phyloP scores from a whole-genome alignment of 371 early-diverging fungal species.

The Umbelopsis sp. region DNA sequence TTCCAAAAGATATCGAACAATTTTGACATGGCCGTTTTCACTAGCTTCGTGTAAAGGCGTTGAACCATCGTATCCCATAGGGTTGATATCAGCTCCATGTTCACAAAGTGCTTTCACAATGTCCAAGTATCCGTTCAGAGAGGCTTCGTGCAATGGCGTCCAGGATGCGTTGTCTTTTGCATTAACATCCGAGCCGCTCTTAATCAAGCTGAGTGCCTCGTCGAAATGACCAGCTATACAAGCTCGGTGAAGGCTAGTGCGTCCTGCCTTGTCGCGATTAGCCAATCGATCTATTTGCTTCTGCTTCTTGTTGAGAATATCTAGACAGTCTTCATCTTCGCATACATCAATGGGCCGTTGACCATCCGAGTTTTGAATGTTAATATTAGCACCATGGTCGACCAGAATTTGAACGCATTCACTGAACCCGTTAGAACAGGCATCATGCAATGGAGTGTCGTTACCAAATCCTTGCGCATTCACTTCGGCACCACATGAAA shows the following conservation, averaged over 20 bases:
- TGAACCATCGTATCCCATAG: constrained; percentile 57
- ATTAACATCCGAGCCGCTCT: constrained; percentile 78
- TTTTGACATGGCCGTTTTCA: constrained; percentile 55
- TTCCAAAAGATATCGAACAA: constrained; percentile 67
- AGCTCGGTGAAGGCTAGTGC: constrained; percentile 39
- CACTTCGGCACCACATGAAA: constrained; percentile 60
- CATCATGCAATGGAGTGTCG: constrained; percentile 84
- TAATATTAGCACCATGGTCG: constrained; percentile 63
- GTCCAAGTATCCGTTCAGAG: constrained; percentile 64
- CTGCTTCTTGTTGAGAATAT: constrained; percentile 32
- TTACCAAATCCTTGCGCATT: constrained; percentile 65
- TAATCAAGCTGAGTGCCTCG: constrained; percentile 30
- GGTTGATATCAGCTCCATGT: constrained; percentile 74
- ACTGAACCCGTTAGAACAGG: constrained; percentile 67
- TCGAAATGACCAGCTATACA: constrained; percentile 32
- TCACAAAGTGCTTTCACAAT: constrained; percentile 68
- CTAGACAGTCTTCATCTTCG: constrained; percentile 34
- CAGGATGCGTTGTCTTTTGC: constrained; percentile 63
- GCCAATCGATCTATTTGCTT: constrained; percentile 40
- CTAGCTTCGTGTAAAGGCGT: constrained; percentile 83
- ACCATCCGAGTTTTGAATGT: constrained; percentile 61
- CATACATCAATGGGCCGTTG: constrained; percentile 60
- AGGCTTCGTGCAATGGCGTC: constrained; percentile 87
- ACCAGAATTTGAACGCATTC: constrained; percentile 64
- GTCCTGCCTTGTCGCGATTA: constrained; percentile 32